Conservation (phyloP, 2,329 filamentous ascomycete genomes). For the Hymenoscyphus fraxineus region DNA sequence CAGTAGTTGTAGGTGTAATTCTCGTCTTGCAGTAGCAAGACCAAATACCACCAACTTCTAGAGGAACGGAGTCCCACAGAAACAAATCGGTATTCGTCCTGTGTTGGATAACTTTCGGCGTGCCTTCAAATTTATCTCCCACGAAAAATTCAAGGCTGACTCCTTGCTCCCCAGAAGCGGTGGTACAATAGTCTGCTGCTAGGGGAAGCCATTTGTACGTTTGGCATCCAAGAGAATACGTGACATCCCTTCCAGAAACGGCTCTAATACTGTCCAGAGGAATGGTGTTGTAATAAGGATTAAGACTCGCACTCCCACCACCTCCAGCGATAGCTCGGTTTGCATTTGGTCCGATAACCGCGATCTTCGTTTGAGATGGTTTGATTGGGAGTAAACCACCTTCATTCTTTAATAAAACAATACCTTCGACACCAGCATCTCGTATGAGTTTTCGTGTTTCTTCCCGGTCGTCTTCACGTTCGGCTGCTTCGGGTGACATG, state of each 20-base stretch:
- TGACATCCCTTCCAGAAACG: conserved; percentile 51
- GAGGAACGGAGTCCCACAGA: conserved; percentile 66
- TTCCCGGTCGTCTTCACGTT: conserved; percentile 53
- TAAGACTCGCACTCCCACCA: conserved; percentile 64
- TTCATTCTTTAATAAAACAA: conserved; percentile 64
- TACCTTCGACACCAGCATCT: conserved; percentile 56
- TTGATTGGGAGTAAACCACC: conserved; percentile 55
- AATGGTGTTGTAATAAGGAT: conserved; percentile 64
- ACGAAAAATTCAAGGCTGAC: conserved; percentile 62
- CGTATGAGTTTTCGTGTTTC: conserved; percentile 59
- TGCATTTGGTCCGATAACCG: conserved; percentile 64
- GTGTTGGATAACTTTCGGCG: conserved; percentile 53
- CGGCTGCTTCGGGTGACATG: conserved; percentile 52
- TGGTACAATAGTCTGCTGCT: conserved; percentile 56
- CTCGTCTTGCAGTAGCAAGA: conserved; percentile 55
- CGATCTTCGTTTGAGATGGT: conserved; percentile 53
- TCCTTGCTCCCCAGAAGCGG: conserved; percentile 53
- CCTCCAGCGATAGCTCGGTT: conserved; percentile 65
- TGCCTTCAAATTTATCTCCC: conserved; percentile 59
- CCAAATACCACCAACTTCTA: conserved; percentile 52
- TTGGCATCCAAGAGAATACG: conserved; percentile 59
- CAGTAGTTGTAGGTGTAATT: conserved; percentile 55
- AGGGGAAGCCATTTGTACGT: conserved; percentile 64
- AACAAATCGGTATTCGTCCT: conserved; percentile 64
- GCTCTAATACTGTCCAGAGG: conserved; percentile 60